Conservation (phyloP, 202 grass and related monocot genomes). For the Zizania palustris region DNA sequence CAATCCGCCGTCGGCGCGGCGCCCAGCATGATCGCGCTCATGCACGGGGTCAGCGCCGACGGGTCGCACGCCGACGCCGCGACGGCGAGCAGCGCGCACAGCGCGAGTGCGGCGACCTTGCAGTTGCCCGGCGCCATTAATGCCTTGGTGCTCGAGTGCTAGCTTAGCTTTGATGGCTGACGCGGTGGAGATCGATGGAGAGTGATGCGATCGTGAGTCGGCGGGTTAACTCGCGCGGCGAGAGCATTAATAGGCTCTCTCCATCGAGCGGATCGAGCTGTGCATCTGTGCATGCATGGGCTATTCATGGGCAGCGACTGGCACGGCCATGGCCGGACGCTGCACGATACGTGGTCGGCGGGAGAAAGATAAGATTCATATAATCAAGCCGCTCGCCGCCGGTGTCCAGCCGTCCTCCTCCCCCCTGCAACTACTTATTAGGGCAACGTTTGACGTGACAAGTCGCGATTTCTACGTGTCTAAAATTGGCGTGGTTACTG, state of each 20-base stretch:
- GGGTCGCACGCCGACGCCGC: constrained; percentile 52
- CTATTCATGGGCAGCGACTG: constrained; percentile 10
- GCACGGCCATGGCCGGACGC: background rate
- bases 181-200: background rate
- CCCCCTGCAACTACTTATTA: too few relatives aligned
- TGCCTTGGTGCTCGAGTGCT: too few relatives aligned
- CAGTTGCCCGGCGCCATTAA: background rate
- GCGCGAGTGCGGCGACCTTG: background rate
- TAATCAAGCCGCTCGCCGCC: too few relatives aligned
- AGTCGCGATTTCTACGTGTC: too few relatives aligned
- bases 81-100: constrained; percentile 15
- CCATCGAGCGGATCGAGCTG: background rate
- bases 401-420: too few relatives aligned
- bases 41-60: constrained; percentile 54
- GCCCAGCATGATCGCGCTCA: constrained; percentile 47
- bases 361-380: too few relatives aligned
- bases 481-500: too few relatives aligned
- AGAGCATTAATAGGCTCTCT: background rate
- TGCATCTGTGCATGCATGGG: constrained; percentile 16
- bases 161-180: background rate
- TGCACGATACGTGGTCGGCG: background rate
- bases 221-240: too few relatives aligned
- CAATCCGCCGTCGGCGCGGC: constrained; percentile 24
- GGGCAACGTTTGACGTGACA: too few relatives aligned
- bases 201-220: background rate